A percentile compares a stretch with the other conserved stretches of the same genome.
Conservation (phyloP, 2,329 filamentous ascomycete genomes). For the Colletotrichum sp. region DNA sequence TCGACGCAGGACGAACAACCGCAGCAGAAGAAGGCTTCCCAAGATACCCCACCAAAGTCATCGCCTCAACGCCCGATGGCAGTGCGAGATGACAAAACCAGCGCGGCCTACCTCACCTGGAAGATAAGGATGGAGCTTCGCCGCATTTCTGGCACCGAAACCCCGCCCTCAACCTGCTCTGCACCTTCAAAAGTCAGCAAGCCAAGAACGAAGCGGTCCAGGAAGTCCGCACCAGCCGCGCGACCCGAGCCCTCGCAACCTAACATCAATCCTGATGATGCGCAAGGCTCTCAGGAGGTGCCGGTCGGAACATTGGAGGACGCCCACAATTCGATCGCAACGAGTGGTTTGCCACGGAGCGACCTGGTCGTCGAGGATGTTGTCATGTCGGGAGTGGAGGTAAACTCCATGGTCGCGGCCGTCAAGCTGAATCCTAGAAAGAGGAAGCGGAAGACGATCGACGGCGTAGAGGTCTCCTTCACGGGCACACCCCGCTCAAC, state of each 20-base stretch:
- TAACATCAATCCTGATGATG: neutral
- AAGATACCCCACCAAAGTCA: slow-evolving; percentile 11
- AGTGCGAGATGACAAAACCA: slow-evolving; percentile 49
- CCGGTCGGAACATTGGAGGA: neutral
- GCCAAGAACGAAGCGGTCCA: slow-evolving; percentile 34
- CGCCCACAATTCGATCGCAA: neutral
- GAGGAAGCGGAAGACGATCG: slow-evolving; percentile 51
- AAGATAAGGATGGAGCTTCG: slow-evolving; percentile 47
- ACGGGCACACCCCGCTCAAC: neutral
- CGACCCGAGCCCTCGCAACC: slow-evolving; percentile 20
- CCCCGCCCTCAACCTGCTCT: neutral
- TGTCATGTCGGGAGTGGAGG: neutral
- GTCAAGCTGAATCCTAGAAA: slow-evolving; percentile 54
- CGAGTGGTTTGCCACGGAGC: neutral
- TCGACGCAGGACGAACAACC: neutral
- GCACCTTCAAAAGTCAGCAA: neutral
- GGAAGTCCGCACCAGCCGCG: slow-evolving; percentile 45
- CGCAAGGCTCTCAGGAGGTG: neutral
- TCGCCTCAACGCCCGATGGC: slow-evolving; percentile 43
- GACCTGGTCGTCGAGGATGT: neutral
- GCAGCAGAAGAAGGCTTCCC: neutral
- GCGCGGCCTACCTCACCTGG: slow-evolving; percentile 47
- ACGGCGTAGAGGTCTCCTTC: slow-evolving; percentile 35
- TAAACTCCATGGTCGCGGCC: slow-evolving; percentile 53
- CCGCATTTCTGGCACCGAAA: slow-evolving; percentile 33